These are phyloP conservation scores for Penicillium crystallinum DNA, from an alignment of 495 filamentous ascomycete genomes.

Conservation along the genomic window DNA sequence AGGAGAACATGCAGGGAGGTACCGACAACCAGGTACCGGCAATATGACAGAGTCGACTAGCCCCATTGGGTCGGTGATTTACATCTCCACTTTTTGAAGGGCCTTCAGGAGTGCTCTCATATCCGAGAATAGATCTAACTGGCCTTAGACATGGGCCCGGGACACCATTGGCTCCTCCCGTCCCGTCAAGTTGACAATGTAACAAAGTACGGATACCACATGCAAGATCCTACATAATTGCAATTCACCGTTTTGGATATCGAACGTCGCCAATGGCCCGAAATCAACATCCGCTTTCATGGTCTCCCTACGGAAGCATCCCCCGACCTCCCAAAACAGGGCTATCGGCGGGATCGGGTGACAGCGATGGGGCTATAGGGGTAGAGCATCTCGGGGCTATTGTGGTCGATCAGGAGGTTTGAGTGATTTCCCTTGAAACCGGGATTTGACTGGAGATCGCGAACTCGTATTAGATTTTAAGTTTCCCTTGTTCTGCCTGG, in stretches of 20 bases:
- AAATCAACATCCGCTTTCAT: too few species aligned
- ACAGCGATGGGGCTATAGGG: background rate
- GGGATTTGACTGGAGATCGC: conserved; percentile 2
- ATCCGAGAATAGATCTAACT: background rate
- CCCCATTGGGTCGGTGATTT: too few species aligned
- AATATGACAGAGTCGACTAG: background rate
- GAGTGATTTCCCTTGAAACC: background rate
- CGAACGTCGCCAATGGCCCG: too few species aligned
- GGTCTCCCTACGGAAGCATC: conserved; percentile 12
- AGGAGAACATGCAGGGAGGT: background rate
- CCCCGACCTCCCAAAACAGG: background rate
- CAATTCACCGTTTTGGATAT: too few species aligned
- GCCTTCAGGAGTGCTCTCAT: background rate
- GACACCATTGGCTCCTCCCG: background rate
- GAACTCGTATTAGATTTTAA: background rate
- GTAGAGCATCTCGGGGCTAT: background rate
- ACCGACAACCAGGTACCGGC: background rate
- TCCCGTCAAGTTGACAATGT: too few species aligned
- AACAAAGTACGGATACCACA: too few species aligned
- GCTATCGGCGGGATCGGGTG: too few species aligned
- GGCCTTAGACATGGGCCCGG: background rate
- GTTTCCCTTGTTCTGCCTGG: background rate
- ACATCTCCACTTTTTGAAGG: background rate
- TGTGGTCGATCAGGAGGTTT: conserved; percentile 6
- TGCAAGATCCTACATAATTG: too few species aligned